Evolutionary conservation across 169 alveolate genomes (phyloP), one percentile per base, ranked within the genome.

Genomic region (Eimeria falciformis): DNA sequence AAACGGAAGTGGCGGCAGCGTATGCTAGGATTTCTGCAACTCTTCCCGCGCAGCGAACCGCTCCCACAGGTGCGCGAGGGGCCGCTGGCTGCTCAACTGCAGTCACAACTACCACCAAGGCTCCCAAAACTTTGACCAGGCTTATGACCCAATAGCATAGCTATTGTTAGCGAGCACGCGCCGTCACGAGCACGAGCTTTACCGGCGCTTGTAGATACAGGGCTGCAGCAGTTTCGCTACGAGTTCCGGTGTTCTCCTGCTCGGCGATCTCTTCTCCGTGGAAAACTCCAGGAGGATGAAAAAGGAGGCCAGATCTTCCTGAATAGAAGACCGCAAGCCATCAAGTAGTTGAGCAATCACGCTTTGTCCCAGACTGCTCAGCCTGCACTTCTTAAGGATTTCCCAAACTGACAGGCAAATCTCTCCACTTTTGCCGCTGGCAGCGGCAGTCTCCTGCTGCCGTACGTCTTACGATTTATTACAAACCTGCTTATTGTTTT

Each of bases 151-250:
- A 33, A 33, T 33, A 0, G 40, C 40, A 33, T 33, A 33, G 40
- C 40, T 33, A 33, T 1, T 33, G 40, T 33, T 2, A 33, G 40
- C 40, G 40, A 33, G 40, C 40, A 33, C 40, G 40, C 40, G 40
- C 40, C 4, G 40, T 33, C 40, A 33, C 40, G 40, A 33, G 40
- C 83, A 53, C 55, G 68, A n/a, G 23, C 84, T 9, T 23, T 68
- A 85, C 33, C 92, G 92, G 58, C 92, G 92, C 37, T 85, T 85
- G 58, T 85, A 85, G 47, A 66, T 43, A 29, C 92, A 85, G 37
- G 92, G 92, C 73, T 65, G 82, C 73, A 85, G 58, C 43, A 85
- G 92, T 17, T n/a, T 18, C 62, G 69, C 66, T 5, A 33, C 37
- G 78, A 85, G 92, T 5, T 25, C 18, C n/a, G 75, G 21, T 9